A percentile compares a stretch with the other conserved stretches of the same genome.
Conservation (phyloP, 257 asterid species). For the Solanum arcanum region DNA sequence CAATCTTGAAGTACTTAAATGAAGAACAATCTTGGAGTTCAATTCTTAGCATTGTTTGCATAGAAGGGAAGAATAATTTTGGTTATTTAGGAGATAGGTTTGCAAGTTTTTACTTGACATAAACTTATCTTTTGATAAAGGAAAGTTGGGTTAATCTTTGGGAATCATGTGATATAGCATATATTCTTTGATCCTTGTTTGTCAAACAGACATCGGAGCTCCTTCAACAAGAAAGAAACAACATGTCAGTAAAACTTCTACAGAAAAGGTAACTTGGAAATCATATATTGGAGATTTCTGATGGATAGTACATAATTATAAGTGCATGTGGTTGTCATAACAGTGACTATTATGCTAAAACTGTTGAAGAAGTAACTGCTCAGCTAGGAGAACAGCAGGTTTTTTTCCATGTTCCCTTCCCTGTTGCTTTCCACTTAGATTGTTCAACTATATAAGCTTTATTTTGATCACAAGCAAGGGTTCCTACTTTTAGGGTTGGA, state of each 20-base stretch:
- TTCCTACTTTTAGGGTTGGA: constrained; percentile 36
- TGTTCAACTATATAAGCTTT: background rate
- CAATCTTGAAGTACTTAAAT: background rate
- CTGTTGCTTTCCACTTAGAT: background rate
- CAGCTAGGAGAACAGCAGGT: constrained; percentile 66
- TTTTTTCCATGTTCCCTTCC: constrained; percentile 7
- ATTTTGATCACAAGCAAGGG: background rate
- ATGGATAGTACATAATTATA: constrained; percentile 4
- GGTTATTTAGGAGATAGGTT: background rate
- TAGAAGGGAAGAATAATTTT: background rate
- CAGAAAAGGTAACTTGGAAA: constrained; percentile 47
- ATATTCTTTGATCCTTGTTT: constrained; percentile 7
- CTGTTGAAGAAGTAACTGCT: constrained; percentile 25
- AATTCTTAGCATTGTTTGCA: background rate
- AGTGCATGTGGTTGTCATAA: constrained; percentile 9
- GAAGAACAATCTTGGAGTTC: background rate
- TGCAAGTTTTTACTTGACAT: background rate
- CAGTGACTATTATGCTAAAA: constrained; percentile 45
- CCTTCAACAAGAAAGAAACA: constrained; percentile 55
- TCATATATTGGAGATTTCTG: constrained; percentile 1
- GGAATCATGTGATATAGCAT: background rate
- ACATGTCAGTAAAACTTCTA: constrained; percentile 40
- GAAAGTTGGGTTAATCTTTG: background rate
- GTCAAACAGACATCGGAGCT: constrained; percentile 63
- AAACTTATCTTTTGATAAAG: background rate